Percentiles rank a stretch among this genome's conserved stretches.
Conservation (phyloP, 1,139 yeast species). For the Candida tropicalis region DNA sequence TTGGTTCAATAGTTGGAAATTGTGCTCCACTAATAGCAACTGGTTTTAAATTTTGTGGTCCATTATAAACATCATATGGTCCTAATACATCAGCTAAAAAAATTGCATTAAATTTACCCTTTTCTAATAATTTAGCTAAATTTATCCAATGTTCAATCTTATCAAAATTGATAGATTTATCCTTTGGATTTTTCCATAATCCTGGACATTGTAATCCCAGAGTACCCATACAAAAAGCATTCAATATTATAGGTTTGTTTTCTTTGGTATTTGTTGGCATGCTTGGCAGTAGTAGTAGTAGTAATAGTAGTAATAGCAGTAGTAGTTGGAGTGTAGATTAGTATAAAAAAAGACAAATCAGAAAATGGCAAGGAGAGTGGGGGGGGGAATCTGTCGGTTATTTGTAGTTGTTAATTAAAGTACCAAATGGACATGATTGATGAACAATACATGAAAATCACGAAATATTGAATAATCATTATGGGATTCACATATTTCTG, state of each 20-base stretch:
- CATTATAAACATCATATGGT: slow-evolving; percentile 45
- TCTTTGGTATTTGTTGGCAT: slow-evolving; percentile 3
- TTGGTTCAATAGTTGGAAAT: slow-evolving; percentile 46
- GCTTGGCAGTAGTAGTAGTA: too few relatives aligned
- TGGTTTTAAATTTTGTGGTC: slow-evolving; percentile 36
- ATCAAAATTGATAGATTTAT: slow-evolving; percentile 35
- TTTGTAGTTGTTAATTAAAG: too few relatives aligned
- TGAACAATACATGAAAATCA: too few relatives aligned
- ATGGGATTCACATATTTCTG: not conserved
- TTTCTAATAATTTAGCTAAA: slow-evolving; percentile 45
- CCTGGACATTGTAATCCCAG: slow-evolving; percentile 45
- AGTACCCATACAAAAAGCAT: slow-evolving; percentile 44
- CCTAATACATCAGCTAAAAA: slow-evolving; percentile 53
- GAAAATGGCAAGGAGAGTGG: too few relatives aligned
- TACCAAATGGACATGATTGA: too few relatives aligned
- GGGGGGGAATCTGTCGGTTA: too few relatives aligned
- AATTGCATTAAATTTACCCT: slow-evolving; percentile 46
- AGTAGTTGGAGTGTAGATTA: too few relatives aligned
- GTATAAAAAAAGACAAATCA: too few relatives aligned
- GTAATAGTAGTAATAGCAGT: slow-evolving; percentile 4
- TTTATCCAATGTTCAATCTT: slow-evolving; percentile 49
- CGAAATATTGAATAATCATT: not conserved
- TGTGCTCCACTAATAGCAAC: slow-evolving; percentile 45
- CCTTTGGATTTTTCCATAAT: slow-evolving; percentile 47
- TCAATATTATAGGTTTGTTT: slow-evolving; percentile 29